Evolutionary conservation across 2,329 filamentous ascomycete genomes (phyloP), one percentile per base, ranked within the genome.

Genomic region (Teratosphaeria viscida): DNA sequence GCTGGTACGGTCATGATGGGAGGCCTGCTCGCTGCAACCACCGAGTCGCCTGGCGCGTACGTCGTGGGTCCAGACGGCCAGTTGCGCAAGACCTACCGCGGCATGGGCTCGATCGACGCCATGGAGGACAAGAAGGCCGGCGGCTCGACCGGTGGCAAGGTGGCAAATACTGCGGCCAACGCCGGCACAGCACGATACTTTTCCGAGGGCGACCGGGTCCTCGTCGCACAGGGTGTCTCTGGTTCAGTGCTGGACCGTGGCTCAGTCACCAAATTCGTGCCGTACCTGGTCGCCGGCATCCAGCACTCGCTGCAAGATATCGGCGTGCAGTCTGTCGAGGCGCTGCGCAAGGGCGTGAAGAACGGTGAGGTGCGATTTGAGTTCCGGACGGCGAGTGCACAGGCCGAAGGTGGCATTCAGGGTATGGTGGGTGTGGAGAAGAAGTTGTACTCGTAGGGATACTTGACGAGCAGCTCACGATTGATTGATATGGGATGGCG

Each of bases 91-190:
- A 92, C 94, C 49, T 99, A 99, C 82, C 89, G 94, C 76, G 94
- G 94, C 62, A 99, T 99, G 94, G 94, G 94, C 67, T 92, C 87
- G 77, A 99, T 99, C 73, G 94, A 96, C 71, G 94, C 94, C 67
- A 99, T 99, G 94, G 92, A 97, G 79, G 92, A 97, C 79, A 96
- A 94, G 85, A 96, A 96, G 82, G 91, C 92, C 11, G 90, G 89
- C 59, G 88, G 87, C 66, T 60, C 63, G 14, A 60, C 62, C 57
- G 78, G 91, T 76, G 77, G 79, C 68, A 85, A 86, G 74, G 79
- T 81, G n/a, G 81, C 78, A 74, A 99, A 97, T 74, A 95, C 94
- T 61, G 94, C 94, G 71, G 96, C 94, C 66, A 99, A 97, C 73
- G 94, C 94, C 59, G 94, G 94, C 71, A 97, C 95, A 64, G 94